Evolutionary conservation across 768 basidiomycete genomes (phyloP).

Genomic region (Basidioascus undulatus): DNA sequence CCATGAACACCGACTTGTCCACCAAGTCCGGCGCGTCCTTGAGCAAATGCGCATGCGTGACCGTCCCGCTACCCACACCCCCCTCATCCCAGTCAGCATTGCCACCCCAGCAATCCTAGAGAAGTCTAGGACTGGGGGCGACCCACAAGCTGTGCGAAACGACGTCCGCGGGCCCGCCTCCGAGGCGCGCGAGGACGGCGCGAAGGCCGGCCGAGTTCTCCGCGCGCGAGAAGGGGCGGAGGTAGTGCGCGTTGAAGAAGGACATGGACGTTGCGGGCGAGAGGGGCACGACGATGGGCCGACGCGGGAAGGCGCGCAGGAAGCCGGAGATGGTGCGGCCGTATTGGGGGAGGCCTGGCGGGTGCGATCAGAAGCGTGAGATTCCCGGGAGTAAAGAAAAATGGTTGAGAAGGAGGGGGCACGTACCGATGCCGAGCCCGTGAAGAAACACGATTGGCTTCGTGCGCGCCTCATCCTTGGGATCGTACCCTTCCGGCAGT

Average conservation of each 20-base stretch:
- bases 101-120: slow-evolving; percentile 33
- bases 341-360: no score
- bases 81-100: slow-evolving; percentile 70
- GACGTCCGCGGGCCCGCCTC: slow-evolving; percentile 28
- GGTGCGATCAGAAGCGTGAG: no score
- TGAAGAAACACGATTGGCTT: slow-evolving; percentile 63
- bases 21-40: slow-evolving; percentile 47
- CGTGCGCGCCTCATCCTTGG: slow-evolving; percentile 27
- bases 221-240: slow-evolving; percentile 36
- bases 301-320: slow-evolving; percentile 26
- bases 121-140: no score
- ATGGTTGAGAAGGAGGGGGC: slow-evolving; percentile 32
- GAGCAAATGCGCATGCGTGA: slow-evolving; percentile 63
- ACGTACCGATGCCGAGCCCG: slow-evolving; percentile 61
- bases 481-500: slow-evolving; percentile 38
- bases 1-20: slow-evolving; percentile 56
- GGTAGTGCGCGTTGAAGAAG: slow-evolving; percentile 46
- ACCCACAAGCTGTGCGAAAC: no score
- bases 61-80: slow-evolving; percentile 38
- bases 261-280: slow-evolving; percentile 67
- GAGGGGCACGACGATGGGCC: slow-evolving; percentile 46
- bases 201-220: slow-evolving; percentile 35
- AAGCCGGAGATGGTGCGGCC: no score
- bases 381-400: no score
- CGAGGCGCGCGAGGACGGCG: slow-evolving; percentile 32